Evolutionary conservation across 1,284 basidiomycete species (phyloP).

Genomic region (Neolentinus lepideus): DNA sequence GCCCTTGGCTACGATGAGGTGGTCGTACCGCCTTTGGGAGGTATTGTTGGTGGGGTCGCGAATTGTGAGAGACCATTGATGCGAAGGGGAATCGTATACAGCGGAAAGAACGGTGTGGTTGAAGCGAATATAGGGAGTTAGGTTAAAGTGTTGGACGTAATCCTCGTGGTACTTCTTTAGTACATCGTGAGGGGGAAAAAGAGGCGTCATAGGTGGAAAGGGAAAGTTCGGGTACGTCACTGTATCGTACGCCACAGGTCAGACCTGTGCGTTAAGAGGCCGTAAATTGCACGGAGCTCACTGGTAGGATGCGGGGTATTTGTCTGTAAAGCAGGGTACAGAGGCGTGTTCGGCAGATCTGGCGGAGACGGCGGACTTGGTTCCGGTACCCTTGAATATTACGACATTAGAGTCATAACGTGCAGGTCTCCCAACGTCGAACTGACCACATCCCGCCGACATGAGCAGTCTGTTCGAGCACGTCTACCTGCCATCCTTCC

Average conservation of each 20-base stretch:
- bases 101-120: constrained; percentile 36
- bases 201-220: constrained; percentile 38
- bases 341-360: constrained; percentile 41
- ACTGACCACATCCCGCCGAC: constrained; percentile 42
- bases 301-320: constrained; percentile 44
- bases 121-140: constrained; percentile 32
- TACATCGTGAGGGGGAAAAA: constrained; percentile 41
- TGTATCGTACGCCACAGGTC: constrained; percentile 36
- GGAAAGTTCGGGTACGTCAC: constrained; percentile 48
- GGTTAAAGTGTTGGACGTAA: constrained; percentile 30
- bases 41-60: constrained; percentile 11
- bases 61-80: constrained; percentile 26
- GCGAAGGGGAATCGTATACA: constrained; percentile 14
- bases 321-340: constrained; percentile 47
- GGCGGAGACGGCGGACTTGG: constrained; percentile 28
- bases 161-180: constrained; percentile 39
- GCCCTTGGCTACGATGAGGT: constrained; percentile 46
- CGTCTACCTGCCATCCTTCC: constrained; percentile 35
- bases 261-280: background rate
- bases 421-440: constrained; percentile 23
- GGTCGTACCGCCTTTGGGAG: constrained; percentile 30
- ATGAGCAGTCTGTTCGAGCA: constrained; percentile 43
- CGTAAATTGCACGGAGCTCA: background rate
- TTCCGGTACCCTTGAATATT: constrained; percentile 1
- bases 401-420: constrained; percentile 2